phyloP scores from a whole-genome alignment of 2,329 filamentous ascomycete genomes.

The Curvularia verruculosa region DNA sequence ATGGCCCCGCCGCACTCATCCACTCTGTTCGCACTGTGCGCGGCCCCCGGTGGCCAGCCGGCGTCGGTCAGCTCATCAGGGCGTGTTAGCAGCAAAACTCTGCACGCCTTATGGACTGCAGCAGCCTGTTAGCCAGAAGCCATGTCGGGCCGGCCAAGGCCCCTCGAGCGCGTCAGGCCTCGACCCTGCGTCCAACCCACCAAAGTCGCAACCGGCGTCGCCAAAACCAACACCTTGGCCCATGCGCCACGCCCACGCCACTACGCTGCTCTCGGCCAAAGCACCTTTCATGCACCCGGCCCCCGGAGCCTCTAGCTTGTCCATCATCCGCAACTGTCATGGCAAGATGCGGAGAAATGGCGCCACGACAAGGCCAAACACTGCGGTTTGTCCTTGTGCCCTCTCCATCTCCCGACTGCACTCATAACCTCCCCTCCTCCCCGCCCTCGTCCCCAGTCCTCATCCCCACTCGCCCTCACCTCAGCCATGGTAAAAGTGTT shows the following conservation, averaged over 20 bases:
- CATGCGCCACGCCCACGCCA: background rate
- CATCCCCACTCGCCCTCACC: slow-evolving; percentile 10
- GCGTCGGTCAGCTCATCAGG: background rate
- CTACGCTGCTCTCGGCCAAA: background rate
- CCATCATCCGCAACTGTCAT: slow-evolving; percentile 30
- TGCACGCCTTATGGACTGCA: background rate
- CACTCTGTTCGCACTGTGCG: too few species aligned
- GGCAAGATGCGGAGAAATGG: slow-evolving; percentile 37
- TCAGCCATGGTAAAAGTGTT: slow-evolving; percentile 30
- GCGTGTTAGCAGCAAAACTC: background rate
- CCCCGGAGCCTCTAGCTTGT: slow-evolving; percentile 16
- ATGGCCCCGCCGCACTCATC: background rate
- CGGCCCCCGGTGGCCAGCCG: too few species aligned
- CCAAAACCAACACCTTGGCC: slow-evolving; percentile 13
- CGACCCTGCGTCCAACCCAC: background rate
- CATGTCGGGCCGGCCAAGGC: slow-evolving; percentile 1
- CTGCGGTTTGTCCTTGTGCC: slow-evolving; percentile 12
- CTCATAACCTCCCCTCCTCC: slow-evolving; percentile 4
- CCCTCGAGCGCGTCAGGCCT: background rate
- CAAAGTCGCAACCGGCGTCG: background rate
- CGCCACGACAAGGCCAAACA: slow-evolving; percentile 16
- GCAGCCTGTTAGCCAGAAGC: background rate
- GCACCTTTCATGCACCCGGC: slow-evolving; percentile 18
- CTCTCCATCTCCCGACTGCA: slow-evolving; percentile 1
- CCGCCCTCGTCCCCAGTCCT: background rate